These are phyloP conservation scores for Lipomyces sp. DNA, from an alignment of 805 yeast genomes.

Conservation along the genomic window DNA sequence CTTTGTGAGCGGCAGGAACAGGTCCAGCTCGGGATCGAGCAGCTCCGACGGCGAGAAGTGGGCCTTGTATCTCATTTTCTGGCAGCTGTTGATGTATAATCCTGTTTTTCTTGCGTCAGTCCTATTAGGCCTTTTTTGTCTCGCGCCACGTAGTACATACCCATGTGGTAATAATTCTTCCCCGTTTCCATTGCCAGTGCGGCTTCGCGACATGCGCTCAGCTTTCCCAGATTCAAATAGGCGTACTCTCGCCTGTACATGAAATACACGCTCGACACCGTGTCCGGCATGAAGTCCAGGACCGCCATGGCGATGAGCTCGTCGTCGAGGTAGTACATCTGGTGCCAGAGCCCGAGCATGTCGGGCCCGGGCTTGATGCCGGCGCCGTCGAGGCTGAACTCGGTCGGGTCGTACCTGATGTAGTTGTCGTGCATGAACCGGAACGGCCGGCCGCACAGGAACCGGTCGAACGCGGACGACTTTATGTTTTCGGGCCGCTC, in stretches of 20 bases:
- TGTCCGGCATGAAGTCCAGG: constrained; percentile 69
- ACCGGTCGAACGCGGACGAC: constrained; percentile 52
- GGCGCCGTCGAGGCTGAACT: neutral
- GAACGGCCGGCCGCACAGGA: constrained; percentile 71
- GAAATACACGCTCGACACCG: constrained; percentile 80
- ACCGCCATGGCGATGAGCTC: constrained; percentile 72
- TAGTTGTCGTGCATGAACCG: constrained; percentile 10
- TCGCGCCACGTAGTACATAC: too few relatives aligned
- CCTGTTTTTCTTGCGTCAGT: too few relatives aligned
- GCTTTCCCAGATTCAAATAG: constrained; percentile 65
- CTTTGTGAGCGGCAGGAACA: constrained; percentile 14
- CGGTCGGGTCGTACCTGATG: neutral
- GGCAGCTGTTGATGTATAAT: constrained; percentile 72
- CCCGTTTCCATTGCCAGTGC: constrained; percentile 49
- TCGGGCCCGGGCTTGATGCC: neutral
- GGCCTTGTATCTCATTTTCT: constrained; percentile 77
- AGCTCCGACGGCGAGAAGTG: constrained; percentile 47
- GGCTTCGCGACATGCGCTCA: constrained; percentile 71
- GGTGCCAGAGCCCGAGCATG: constrained; percentile 65
- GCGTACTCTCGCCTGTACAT: constrained; percentile 83
- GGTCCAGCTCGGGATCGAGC: constrained; percentile 35
- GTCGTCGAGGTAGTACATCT: constrained; percentile 64
- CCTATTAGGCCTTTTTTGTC: too few relatives aligned
- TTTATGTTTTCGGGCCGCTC: constrained; percentile 52
- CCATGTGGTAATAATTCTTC: constrained; percentile 65